Conservation (phyloP, 73 alveolate genomes). For the Paramecium caudatum region DNA sequence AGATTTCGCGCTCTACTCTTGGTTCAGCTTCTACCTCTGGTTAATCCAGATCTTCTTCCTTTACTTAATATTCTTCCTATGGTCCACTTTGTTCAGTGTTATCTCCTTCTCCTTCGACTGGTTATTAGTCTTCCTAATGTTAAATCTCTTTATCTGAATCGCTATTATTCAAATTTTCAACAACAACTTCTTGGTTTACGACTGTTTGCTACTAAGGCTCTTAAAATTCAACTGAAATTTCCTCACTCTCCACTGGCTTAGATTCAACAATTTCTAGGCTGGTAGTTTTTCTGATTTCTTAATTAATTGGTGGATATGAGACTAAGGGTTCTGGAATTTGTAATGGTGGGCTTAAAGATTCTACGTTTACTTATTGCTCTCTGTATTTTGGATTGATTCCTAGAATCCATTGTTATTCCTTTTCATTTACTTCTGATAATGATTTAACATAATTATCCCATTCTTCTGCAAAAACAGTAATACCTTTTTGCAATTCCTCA, state of each 20-base stretch:
- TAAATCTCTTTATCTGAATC: neutral
- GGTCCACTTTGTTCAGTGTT: neutral
- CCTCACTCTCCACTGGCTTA: neutral
- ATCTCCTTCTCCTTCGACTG: no score
- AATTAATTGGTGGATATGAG: neutral
- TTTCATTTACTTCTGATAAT: neutral
- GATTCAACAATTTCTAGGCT: neutral
- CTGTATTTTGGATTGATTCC: slow-evolving; percentile 55
- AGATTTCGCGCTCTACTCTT: no score
- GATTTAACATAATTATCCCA: slow-evolving; percentile 1
- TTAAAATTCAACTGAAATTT: neutral
- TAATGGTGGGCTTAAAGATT: slow-evolving; percentile 1
- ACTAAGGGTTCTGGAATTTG: slow-evolving; percentile 2
- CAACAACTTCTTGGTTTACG: neutral
- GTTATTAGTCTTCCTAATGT: neutral
- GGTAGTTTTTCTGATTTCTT: neutral
- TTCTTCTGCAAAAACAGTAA: neutral
- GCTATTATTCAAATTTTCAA: neutral
- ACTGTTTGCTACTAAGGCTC: neutral
- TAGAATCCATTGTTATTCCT: slow-evolving; percentile 32
- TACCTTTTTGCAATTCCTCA: neutral
- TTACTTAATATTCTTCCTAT: neutral
- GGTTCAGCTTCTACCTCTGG: neutral
- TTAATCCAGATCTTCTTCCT: neutral
- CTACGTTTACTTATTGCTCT: slow-evolving; percentile 36